Conservation (phyloP, 2,329 filamentous ascomycete genomes). For the Elsinoe batatas region DNA sequence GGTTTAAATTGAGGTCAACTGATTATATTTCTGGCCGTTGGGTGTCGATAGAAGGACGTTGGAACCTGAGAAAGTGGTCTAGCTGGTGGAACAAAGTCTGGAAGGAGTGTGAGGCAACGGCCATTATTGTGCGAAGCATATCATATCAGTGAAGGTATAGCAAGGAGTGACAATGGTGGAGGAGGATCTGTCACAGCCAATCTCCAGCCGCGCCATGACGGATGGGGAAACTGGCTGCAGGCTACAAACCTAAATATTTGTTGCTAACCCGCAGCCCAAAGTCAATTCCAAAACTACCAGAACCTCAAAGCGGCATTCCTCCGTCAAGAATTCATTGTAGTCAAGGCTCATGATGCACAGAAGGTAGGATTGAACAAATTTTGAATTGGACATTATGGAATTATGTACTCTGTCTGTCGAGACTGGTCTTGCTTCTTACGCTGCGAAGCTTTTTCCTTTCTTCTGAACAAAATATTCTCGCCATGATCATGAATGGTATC, state of each 20-base stretch:
- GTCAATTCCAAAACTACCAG: no score
- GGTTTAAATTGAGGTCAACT: constrained; percentile 12
- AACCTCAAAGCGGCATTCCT: no score
- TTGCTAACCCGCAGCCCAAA: neutral
- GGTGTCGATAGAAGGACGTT: constrained; percentile 13
- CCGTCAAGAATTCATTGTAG: neutral
- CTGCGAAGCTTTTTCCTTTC: neutral
- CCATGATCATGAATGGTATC: constrained; percentile 4
- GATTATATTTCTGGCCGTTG: constrained; percentile 12
- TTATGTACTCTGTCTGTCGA: constrained; percentile 5
- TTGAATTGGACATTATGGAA: constrained; percentile 10
- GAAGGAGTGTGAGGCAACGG: neutral
- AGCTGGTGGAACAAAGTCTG: neutral
- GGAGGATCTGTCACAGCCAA: neutral
- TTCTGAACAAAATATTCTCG: neutral
- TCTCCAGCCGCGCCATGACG: constrained; percentile 7
- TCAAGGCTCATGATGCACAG: neutral
- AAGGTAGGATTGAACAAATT: neutral
- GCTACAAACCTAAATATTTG: neutral
- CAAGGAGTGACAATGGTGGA: neutral
- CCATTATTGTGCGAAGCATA: neutral
- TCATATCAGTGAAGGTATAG: neutral
- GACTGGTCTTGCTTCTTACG: neutral
- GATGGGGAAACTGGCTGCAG: constrained; percentile 6
- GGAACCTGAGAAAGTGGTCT: constrained; percentile 1